These are phyloP conservation scores for Pseudocohnilembus persalinus DNA, from an alignment of 169 alveolate genomes.

Conservation along the genomic window DNA sequence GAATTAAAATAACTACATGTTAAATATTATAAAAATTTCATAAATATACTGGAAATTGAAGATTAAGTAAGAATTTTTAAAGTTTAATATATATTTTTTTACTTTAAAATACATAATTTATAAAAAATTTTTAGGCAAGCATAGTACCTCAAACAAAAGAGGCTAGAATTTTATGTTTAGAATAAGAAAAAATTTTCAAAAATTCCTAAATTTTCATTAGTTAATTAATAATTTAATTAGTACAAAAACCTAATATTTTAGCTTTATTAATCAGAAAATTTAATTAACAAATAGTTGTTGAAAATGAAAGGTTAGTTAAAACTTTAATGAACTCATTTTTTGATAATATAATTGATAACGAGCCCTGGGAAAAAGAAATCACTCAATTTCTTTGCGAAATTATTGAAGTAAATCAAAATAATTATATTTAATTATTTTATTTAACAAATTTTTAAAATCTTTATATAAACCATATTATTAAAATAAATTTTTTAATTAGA, in stretches of 20 bases:
- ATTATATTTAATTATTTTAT: no score
- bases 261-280: neutral
- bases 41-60: neutral
- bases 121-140: neutral
- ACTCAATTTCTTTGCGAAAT: constrained; percentile 1
- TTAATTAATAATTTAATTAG: no score
- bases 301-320: neutral
- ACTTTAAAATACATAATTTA: no score
- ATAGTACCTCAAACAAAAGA: neutral
- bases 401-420: neutral
- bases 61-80: neutral
- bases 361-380: constrained; percentile 3
- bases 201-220: no score
- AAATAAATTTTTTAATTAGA: neutral
- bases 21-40: no score
- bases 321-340: constrained; percentile 20
- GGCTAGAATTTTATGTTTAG: neutral
- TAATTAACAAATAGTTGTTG: neutral
- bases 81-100: no score
- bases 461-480: no score
- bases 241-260: neutral
- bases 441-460: no score
- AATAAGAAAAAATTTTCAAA: no score
- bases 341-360: constrained; percentile 15
- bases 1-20: neutral